These are phyloP conservation scores for Filobasidium wieringae DNA, from an alignment of 768 basidiomycete species.

Conservation along the genomic window DNA sequence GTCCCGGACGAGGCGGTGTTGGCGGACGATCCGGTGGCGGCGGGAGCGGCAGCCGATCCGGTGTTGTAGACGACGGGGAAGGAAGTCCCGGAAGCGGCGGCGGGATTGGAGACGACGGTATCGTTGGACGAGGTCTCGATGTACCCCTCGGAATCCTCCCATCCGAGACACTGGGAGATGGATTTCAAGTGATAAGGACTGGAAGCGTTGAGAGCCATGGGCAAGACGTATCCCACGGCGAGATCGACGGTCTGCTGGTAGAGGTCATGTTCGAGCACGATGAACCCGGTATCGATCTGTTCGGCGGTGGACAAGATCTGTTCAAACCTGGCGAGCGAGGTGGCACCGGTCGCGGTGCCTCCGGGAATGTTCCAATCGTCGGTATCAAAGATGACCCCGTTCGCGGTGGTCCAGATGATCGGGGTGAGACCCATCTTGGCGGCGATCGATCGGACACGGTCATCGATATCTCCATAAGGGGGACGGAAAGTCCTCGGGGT, in stretches of 20 bases:
- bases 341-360: slow-evolving; percentile 50
- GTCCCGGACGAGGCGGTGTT: slow-evolving; percentile 6
- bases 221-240: slow-evolving; percentile 74
- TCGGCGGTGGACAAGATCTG: slow-evolving; percentile 53
- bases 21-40: slow-evolving; percentile 8
- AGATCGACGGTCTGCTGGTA: slow-evolving; percentile 76
- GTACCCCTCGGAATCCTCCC: slow-evolving; percentile 55
- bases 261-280: slow-evolving; percentile 69
- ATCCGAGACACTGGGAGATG: slow-evolving; percentile 57
- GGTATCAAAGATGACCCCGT: slow-evolving; percentile 56
- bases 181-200: slow-evolving; percentile 62
- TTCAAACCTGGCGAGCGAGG: slow-evolving; percentile 57
- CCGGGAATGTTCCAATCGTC: slow-evolving; percentile 70
- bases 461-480: slow-evolving; percentile 56
- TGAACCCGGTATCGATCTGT: slow-evolving; percentile 60
- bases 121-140: slow-evolving; percentile 67
- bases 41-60: background rate
- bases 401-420: slow-evolving; percentile 71
- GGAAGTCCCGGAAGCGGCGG: slow-evolving; percentile 19
- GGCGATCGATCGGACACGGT: slow-evolving; percentile 71
- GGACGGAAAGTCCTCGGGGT: slow-evolving; percentile 68
- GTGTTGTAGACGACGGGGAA: slow-evolving; percentile 22
- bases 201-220: slow-evolving; percentile 56
- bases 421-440: slow-evolving; percentile 70
- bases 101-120: slow-evolving; percentile 24